Percentiles rank a stretch among this genome's conserved stretches.
These are phyloP conservation scores for Nadsonia starkeyi-henricii DNA, from an alignment of 1,139 yeast species.

Conservation along the genomic window DNA sequence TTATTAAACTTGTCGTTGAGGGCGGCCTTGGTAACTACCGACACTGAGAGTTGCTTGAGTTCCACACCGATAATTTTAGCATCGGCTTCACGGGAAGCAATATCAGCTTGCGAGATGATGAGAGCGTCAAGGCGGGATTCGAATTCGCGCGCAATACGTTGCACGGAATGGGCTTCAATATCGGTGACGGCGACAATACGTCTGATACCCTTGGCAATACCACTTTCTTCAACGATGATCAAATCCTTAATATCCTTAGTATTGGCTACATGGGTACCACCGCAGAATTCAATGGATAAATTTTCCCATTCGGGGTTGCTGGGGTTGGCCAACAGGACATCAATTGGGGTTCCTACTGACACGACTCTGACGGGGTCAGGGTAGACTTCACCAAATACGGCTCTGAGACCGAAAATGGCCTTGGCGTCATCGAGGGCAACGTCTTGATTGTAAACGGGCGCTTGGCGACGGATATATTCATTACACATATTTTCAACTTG, in stretches of 20 bases:
- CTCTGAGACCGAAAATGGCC: constrained; percentile 74
- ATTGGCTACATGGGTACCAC: constrained; percentile 92
- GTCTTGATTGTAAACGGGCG: constrained; percentile 66
- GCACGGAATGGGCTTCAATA: constrained; percentile 77
- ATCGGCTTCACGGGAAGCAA: constrained; percentile 53
- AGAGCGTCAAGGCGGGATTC: constrained; percentile 41
- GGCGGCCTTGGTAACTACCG: constrained; percentile 66
- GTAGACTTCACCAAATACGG: constrained; percentile 96
- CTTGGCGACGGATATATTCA: constrained; percentile 54
- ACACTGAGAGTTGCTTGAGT: constrained; percentile 67
- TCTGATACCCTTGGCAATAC: constrained; percentile 97
- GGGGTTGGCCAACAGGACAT: constrained; percentile 63
- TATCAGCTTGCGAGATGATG: constrained; percentile 47
- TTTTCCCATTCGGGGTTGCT: constrained; percentile 57
- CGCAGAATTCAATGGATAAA: constrained; percentile 88
- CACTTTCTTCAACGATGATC: constrained; percentile 83
- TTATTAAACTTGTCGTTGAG: constrained; percentile 61
- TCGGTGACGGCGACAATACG: constrained; percentile 97
- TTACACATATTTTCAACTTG: constrained; percentile 66
- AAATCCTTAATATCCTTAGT: constrained; percentile 90
- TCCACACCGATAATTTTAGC: constrained; percentile 75
- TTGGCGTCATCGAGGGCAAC: constrained; percentile 63
- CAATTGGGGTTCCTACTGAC: constrained; percentile 84
- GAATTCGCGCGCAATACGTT: constrained; percentile 65
- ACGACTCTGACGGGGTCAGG: constrained; percentile 99